Evolutionary conservation across 371 early-diverging fungal genomes (phyloP), one percentile per base, ranked within the genome.

Genomic region (Mortierella sp.): DNA sequence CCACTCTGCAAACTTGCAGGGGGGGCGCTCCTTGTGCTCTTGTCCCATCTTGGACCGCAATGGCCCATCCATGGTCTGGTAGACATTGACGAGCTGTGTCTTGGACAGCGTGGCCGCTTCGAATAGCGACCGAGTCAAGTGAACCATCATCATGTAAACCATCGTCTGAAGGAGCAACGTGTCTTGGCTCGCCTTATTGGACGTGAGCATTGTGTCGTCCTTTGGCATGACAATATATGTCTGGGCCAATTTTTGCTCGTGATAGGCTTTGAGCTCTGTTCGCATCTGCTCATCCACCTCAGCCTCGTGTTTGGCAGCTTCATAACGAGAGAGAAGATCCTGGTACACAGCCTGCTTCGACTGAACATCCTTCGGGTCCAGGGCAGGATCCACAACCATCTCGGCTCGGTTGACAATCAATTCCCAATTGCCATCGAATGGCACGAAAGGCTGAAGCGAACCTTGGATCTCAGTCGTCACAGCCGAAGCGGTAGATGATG

Each of bases 111-210:
- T 71, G 1, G 71, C 71, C 9, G 71, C 71, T 51, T 71, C 63
- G 43, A 71, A 71, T 23, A 71, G 28, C 4, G 71, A 59, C 19
- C 46, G 52, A 3, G 71, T 71, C 50, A 71, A 37, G n/a, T 71
- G 71, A n/a, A 71, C 42, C 71, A 71, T 71, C 71, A 71, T 71
- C 60, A 71, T 71, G 58, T 71, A 71, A 27, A 71, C 71, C 57
- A 71, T 59, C 12, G 71, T 60, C 60, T 71, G 71, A 6, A 71
- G 56, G n/a, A 71, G 21, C 39, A 64, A 44, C 2, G 54, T 34
- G 31, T 63, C 53, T 34, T 71, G 64, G 6, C 46, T 55, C 3
- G 50, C 54, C 56, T 50, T 60, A 39, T n/a, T 60, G 7, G 56
- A 42, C 4, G 54, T 15, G 9, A 51, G 26, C 23, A 52, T 46